A percentile compares a stretch with the other conserved stretches of the same genome.
Evolutionary conservation across 2,329 filamentous ascomycete species (phyloP).

Genomic region (Tolypocladium paradoxum): DNA sequence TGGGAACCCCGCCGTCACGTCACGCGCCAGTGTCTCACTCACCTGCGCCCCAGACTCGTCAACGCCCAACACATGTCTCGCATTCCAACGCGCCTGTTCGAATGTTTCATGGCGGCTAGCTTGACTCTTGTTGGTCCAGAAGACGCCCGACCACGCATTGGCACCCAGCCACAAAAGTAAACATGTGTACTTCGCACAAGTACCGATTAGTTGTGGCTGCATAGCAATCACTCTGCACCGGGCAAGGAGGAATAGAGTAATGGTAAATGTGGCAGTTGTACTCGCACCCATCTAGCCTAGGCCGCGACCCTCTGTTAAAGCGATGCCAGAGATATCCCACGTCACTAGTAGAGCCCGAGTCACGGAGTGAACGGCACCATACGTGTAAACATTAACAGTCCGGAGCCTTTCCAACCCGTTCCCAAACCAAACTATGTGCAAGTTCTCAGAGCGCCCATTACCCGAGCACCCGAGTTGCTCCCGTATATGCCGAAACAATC

Average conservation of each 20-base stretch:
- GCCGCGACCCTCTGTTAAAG: neutral
- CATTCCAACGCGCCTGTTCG: constrained; percentile 8
- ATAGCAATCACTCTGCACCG: neutral
- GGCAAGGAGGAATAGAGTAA: neutral
- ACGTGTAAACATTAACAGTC: neutral
- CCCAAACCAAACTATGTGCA: constrained; percentile 20
- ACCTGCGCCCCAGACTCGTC: neutral
- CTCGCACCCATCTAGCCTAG: neutral
- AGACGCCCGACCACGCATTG: too few species aligned
- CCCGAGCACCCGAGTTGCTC: constrained; percentile 10
- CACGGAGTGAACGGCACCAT: neutral
- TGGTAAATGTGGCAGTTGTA: neutral
- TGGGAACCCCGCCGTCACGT: neutral
- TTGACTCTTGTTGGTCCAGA: neutral
- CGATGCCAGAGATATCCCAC: neutral
- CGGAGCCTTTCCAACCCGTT: constrained; percentile 8
- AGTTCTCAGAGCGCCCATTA: constrained; percentile 8
- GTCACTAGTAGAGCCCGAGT: neutral
- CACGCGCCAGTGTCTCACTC: neutral
- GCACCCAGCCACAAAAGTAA: neutral
- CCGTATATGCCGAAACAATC: constrained; percentile 9
- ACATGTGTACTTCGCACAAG: neutral
- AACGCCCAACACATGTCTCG: constrained; percentile 5
- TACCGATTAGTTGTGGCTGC: neutral
- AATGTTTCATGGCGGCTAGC: neutral